Evolutionary conservation across 805 yeast genomes (phyloP), one percentile per base, ranked within the genome.

Genomic region (Crinitomyces ghanaensis): DNA sequence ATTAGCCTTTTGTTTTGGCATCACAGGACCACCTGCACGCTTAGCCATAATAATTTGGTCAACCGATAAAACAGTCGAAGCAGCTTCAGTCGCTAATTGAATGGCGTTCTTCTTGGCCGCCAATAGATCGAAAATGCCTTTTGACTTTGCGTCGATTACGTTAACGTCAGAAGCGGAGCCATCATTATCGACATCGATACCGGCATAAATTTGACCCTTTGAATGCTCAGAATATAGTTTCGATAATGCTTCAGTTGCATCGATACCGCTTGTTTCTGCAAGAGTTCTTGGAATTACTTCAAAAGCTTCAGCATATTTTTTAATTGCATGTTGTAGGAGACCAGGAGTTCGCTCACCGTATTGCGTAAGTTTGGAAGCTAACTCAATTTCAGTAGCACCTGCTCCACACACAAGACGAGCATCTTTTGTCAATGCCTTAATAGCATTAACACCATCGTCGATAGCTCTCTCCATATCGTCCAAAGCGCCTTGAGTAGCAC

Each of bases 41-140:
- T 88, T 88, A 28, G 98, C 97, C 91, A 88, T 91, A 54, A 88
- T 91, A 50, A 88, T 88, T 68, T 88, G 97, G 57, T 91, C 97
- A 32, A 91, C 91, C 17, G 93, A 76, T 42, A 86, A 67, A 34
- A 86, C 78, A 4, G 97, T 91, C 42, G 70, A 72, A 9, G 95
- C 93, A 31, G 96, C 95, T 45, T 91, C 97, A 3, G 95, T 85
- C 12, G 98, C 97, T 42, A 91, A 77, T 48, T 77, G 73, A 45
- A 91, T 78, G 30, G 96, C 98, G 41, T 83, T 79, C 49, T 68
- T 70, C 66, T 91, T 88, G 27, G 86, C 69, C 15, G 81, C 64
- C 42, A 79, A 68, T 41, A 88, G 70, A 56, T 88, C 98, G 52
- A 66, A 80, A 36, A 91, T 78, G 3, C 78, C 77, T 24, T 67